Conservation (phyloP, 352 stramenopile species). For the Pythium monospermum region DNA sequence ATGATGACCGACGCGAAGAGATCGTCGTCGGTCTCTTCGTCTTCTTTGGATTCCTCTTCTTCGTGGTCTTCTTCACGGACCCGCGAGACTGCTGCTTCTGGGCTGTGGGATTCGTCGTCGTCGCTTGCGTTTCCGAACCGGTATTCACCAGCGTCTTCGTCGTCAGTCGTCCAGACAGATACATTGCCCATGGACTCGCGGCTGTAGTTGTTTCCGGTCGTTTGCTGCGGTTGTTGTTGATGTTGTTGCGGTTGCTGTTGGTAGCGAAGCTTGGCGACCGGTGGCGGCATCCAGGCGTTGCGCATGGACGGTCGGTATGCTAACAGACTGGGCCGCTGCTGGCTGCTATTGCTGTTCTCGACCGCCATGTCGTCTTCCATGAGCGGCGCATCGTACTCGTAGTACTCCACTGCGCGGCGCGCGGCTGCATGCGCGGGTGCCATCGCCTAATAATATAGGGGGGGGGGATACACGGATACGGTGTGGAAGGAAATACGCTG, state of each 20-base stretch:
- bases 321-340: not conserved
- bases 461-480: too few relatives aligned
- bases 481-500: too few relatives aligned
- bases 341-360: conserved; percentile 8
- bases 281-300: not conserved
- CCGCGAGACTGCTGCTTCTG: not conserved
- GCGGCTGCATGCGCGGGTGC: conserved; percentile 12
- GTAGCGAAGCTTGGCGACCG: not conserved
- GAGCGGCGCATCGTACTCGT: conserved; percentile 16
- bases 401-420: conserved; percentile 17
- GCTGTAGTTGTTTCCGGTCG: too few relatives aligned
- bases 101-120: conserved; percentile 8
- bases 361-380: conserved; percentile 7
- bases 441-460: too few relatives aligned
- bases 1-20: conserved; percentile 9
- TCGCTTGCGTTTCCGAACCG: conserved; percentile 15
- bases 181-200: not conserved
- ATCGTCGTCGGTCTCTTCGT: conserved; percentile 20
- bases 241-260: not conserved
- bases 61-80: not conserved
- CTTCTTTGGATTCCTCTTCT: conserved; percentile 19
- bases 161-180: not conserved
- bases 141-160: not conserved
- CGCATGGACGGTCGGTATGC: not conserved
- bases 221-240: not conserved